Percentiles rank a stretch among this genome's conserved stretches.
Evolutionary conservation across 768 basidiomycete species (phyloP).

Genomic region (Suillus hirtellus): DNA sequence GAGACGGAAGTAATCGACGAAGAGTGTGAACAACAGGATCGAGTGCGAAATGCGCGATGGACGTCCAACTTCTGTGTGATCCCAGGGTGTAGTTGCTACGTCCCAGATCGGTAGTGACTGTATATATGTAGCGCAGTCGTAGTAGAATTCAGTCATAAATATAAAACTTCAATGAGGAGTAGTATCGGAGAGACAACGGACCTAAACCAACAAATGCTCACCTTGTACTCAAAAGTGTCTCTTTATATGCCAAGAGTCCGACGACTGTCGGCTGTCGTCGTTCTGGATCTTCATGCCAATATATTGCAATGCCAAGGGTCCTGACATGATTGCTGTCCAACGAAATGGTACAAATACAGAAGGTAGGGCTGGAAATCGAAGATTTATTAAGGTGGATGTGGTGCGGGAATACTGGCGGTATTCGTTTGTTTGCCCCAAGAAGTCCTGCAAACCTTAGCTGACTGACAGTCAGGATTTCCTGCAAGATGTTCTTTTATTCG

Average conservation of each 20-base stretch:
- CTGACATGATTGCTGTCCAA: background rate
- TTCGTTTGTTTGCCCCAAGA: background rate
- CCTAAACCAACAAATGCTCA: background rate
- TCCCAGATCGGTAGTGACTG: background rate
- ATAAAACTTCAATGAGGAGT: background rate
- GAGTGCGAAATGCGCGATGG: background rate
- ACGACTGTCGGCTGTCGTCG: background rate
- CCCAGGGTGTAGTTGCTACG: too few relatives aligned
- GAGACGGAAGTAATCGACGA: too few relatives aligned
- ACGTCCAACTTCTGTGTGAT: background rate
- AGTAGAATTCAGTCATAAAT: background rate
- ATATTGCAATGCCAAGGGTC: background rate
- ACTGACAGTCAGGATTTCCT: background rate
- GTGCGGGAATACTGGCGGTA: too few relatives aligned
- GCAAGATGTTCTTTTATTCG: background rate
- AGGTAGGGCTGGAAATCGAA: background rate
- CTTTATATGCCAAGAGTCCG: background rate
- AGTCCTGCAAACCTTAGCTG: background rate
- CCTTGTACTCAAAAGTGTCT: background rate
- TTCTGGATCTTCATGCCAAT: background rate
- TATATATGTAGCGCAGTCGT: background rate
- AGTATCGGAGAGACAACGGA: background rate
- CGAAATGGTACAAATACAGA: background rate
- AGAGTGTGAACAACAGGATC: background rate
- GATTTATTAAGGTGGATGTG: too few relatives aligned